Percentiles rank a stretch among this genome's conserved stretches.
Conservation (phyloP, 768 basidiomycete genomes). For the Roridomyces roridus region DNA sequence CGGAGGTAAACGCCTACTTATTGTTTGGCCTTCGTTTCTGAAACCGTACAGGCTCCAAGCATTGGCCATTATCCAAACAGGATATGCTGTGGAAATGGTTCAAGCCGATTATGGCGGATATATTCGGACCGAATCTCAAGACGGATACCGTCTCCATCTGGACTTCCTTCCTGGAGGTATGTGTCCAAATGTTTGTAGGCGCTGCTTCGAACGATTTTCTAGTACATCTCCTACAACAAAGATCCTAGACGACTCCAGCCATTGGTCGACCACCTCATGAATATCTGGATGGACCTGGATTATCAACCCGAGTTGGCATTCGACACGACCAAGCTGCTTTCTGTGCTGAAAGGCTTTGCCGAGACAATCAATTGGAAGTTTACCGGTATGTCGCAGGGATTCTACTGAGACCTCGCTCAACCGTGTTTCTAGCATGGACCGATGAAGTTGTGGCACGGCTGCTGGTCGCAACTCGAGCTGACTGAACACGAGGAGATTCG, state of each 20-base stretch:
- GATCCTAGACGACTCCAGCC: conserved; percentile 87
- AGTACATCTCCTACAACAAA: conserved; percentile 80
- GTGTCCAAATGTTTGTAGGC: conserved; percentile 5
- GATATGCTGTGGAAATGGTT: conserved; percentile 82
- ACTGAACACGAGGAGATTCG: conserved; percentile 88
- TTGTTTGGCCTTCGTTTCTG: conserved; percentile 1
- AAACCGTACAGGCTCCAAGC: conserved; percentile 73
- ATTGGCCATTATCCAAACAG: conserved; percentile 83
- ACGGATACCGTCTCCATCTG: conserved; percentile 82
- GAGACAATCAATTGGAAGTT: conserved; percentile 84
- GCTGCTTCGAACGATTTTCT: conserved; percentile 10
- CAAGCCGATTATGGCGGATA: conserved; percentile 64
- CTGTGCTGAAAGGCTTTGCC: conserved; percentile 73
- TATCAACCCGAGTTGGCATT: conserved; percentile 85
- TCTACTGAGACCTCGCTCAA: neutral
- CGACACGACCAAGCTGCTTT: conserved; percentile 73
- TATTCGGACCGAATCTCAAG: conserved; percentile 75
- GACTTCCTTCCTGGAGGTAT: conserved; percentile 80
- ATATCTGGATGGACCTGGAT: conserved; percentile 69
- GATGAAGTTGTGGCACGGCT: conserved; percentile 68
- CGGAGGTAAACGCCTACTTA: conserved; percentile 46
- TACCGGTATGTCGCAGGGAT: conserved; percentile 32
- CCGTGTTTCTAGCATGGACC: conserved; percentile 58
- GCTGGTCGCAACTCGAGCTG: conserved; percentile 68
- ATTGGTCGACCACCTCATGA: conserved; percentile 74